Evolutionary conservation across 768 basidiomycete species (phyloP), one percentile per base, ranked within the genome.

Genomic region (Lentinula guzmanii): DNA sequence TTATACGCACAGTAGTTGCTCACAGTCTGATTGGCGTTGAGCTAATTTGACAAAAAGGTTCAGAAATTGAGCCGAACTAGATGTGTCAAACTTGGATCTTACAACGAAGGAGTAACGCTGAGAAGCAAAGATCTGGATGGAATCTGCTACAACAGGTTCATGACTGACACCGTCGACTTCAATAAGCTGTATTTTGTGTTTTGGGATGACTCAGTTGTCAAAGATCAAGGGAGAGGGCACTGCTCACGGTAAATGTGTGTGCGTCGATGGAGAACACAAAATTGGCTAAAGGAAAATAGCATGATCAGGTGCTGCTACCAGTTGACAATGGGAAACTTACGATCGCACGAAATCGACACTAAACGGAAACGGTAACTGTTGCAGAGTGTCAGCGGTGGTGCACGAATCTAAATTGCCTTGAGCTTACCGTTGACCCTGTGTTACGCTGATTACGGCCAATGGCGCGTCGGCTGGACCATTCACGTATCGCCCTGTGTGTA

Each of bases 21-120:
- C 28, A 79, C 65, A 0, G 75, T 65, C 57, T 83, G 76, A 63
- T 82, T 70, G 13, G 83, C 80, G 9, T 68, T 51, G 37, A 59
- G 58, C 58, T 59, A 9, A 8, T 13, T 5, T 31, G 6, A 4
- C 21, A 24, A 24, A 18, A 35, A 4, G n/a, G 8, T 16, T 34
- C 28, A 59, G 6, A 34, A 35, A 16, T n/a, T 24, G 6, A 35
- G 11, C 21, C n/a, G n/a, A 24, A 15, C 3, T n/a, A 13, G 21
- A 15, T 39, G 1, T 18, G 21, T 18, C 3, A 6, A 34, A 18
- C 18, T 34, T 28, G 18, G 15, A 16, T 37, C 59, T 66, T 5
- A 85, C 72, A 37, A 79, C 69, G 37, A 72, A 68, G 10, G 79
- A 82, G 64, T 81, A 80, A 9, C 79, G 74, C 56, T 80, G 79